phyloP scores from a whole-genome alignment of 495 filamentous ascomycete genomes.

The Sabuloglossum arenarium region DNA sequence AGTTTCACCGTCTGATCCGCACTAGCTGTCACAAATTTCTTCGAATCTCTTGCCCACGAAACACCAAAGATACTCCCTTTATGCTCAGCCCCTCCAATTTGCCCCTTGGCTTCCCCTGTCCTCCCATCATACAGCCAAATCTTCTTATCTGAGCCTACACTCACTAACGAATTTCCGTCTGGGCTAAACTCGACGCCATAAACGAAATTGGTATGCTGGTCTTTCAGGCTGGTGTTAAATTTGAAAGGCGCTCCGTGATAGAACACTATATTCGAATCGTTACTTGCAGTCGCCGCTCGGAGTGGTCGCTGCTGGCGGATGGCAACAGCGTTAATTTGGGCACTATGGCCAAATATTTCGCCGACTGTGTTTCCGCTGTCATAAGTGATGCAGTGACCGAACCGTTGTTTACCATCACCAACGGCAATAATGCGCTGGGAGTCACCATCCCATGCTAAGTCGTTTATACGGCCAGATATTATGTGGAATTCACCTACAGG shows the following conservation, averaged over 20 bases:
- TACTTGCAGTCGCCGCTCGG: conserved; percentile 73
- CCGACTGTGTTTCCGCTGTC: conserved; percentile 93
- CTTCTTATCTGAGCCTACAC: conserved; percentile 68
- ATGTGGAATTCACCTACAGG: conserved; percentile 65
- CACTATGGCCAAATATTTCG: conserved; percentile 77
- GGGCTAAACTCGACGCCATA: conserved; percentile 80
- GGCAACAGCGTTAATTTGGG: conserved; percentile 74
- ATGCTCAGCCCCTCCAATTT: conserved; percentile 68
- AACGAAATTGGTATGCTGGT: conserved; percentile 70
- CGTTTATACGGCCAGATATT: conserved; percentile 85
- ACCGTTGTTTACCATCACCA: conserved; percentile 81
- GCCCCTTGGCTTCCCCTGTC: conserved; percentile 58
- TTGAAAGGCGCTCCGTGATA: conserved; percentile 90
- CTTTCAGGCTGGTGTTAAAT: conserved; percentile 56
- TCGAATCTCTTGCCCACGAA: conserved; percentile 78
- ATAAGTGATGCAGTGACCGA: conserved; percentile 84
- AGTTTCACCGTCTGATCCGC: conserved; percentile 82
- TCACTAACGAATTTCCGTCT: conserved; percentile 65
- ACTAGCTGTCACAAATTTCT: conserved; percentile 72
- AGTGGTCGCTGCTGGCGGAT: conserved; percentile 78
- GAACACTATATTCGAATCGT: conserved; percentile 78
- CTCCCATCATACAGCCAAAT: conserved; percentile 94
- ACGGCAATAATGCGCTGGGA: conserved; percentile 91
- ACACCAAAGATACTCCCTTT: conserved; percentile 84
- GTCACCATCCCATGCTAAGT: conserved; percentile 94